A percentile compares a stretch with the other conserved stretches of the same genome.
These are phyloP conservation scores for Lentinula boryana DNA, from an alignment of 768 basidiomycete species.

Conservation along the genomic window DNA sequence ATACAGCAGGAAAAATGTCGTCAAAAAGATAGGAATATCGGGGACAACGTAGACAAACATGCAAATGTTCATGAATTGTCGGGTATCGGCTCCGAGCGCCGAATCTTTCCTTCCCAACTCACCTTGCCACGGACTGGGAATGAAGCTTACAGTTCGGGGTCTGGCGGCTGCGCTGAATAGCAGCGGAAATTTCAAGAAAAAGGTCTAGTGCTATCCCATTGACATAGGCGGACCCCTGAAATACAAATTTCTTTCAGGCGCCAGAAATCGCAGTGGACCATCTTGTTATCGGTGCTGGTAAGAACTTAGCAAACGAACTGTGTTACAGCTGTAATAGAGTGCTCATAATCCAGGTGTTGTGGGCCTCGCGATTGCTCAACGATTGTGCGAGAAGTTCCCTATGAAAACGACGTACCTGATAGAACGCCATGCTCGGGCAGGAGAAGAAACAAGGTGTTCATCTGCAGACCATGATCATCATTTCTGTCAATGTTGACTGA, in stretches of 20 bases:
- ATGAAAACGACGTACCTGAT: conserved; percentile 72
- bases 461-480: conserved; percentile 1
- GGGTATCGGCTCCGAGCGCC: too few relatives aligned
- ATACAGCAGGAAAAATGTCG: conserved; percentile 48
- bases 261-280: conserved; percentile 78
- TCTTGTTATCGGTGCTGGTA: conserved; percentile 85
- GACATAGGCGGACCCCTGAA: not conserved
- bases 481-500: not conserved
- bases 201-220: conserved; percentile 30
- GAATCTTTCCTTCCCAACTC: not conserved
- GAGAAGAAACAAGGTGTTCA: conserved; percentile 79
- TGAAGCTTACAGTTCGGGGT: conserved; percentile 37
- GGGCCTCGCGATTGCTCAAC: conserved; percentile 81
- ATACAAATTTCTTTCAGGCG: conserved; percentile 7
- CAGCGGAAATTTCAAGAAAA: conserved; percentile 52
- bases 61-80: too few relatives aligned
- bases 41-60: conserved; percentile 21
- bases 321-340: not conserved
- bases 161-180: conserved; percentile 59
- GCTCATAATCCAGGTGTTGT: conserved; percentile 53
- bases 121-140: not conserved
- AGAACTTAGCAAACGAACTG: conserved; percentile 5
- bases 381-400: conserved; percentile 58
- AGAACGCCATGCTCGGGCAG: conserved; percentile 68
- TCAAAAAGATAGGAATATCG: conserved; percentile 31